phyloP scores from a whole-genome alignment of 805 yeast genomes.

The Schizosaccharomyces japonicus region DNA sequence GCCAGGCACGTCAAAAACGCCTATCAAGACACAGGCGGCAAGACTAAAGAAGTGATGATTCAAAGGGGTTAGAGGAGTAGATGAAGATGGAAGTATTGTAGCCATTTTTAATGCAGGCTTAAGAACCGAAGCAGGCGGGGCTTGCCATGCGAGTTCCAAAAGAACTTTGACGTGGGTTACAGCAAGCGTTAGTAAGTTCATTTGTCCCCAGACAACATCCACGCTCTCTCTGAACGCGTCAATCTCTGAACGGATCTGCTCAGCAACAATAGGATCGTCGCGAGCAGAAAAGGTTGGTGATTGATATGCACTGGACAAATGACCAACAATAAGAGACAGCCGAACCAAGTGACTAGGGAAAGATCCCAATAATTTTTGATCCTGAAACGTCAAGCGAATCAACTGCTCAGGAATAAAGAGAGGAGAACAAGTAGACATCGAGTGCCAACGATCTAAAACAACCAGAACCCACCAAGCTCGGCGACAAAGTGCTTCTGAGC shows the following conservation, averaged over 20 bases:
- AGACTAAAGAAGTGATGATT: conserved; percentile 11
- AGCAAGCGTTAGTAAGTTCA: conserved; percentile 9
- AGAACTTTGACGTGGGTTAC: conserved; percentile 11
- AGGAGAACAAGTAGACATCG: conserved; percentile 12
- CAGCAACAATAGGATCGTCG: conserved; percentile 6
- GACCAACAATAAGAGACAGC: conserved; percentile 12
- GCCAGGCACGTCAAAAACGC: conserved; percentile 9
- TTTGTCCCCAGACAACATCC: conserved; percentile 11
- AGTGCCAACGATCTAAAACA: conserved; percentile 14
- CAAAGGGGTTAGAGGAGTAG: conserved; percentile 8
- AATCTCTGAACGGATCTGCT: conserved; percentile 10
- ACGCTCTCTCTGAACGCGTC: conserved; percentile 12
- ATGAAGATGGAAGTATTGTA: conserved; percentile 7
- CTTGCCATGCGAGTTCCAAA: conserved; percentile 6
- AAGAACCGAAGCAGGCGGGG: conserved; percentile 10
- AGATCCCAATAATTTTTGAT: conserved; percentile 8
- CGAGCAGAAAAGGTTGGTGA: conserved; percentile 6
- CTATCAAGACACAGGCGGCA: conserved; percentile 10
- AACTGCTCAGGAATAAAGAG: conserved; percentile 11
- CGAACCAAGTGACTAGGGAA: conserved; percentile 9
- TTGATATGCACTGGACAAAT: conserved; percentile 9
- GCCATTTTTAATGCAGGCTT: conserved; percentile 10
- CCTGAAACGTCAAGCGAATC: conserved; percentile 11
- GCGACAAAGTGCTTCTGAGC: conserved; percentile 10
- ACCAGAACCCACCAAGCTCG: conserved; percentile 14